phyloP scores from a whole-genome alignment of 495 filamentous ascomycete genomes.

The Xylona heveae region DNA sequence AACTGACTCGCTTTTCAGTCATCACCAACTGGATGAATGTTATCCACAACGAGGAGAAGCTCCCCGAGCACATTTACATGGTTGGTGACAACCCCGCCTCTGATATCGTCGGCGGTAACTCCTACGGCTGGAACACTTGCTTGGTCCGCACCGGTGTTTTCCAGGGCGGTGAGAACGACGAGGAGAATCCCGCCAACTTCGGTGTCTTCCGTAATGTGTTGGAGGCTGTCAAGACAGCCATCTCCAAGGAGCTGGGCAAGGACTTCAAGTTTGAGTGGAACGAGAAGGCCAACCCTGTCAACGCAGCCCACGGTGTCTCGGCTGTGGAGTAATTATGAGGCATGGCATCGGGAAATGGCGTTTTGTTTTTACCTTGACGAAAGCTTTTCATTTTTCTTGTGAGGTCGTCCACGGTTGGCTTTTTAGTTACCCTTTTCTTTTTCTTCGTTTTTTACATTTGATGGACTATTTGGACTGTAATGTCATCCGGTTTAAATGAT shows the following conservation, averaged over 20 bases:
- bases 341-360: no score
- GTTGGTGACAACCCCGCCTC: constrained; percentile 62
- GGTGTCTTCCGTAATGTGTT: constrained; percentile 16
- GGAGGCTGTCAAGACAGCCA: constrained; percentile 13
- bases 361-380: no score
- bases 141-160: constrained; percentile 41
- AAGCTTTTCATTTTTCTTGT: no score
- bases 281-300: constrained; percentile 38
- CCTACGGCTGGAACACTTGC: constrained; percentile 67
- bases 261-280: constrained; percentile 14
- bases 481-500: no score
- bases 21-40: constrained; percentile 54
- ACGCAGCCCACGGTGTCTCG: constrained; percentile 27
- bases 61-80: constrained; percentile 65
- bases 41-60: constrained; percentile 46
- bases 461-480: no score
- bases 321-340: constrained; percentile 28
- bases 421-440: no score
- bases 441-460: no score
- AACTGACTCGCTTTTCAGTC: no score
- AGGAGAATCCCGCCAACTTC: constrained; percentile 15
- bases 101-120: constrained; percentile 61
- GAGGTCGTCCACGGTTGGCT: no score
- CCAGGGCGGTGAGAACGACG: constrained; percentile 23
- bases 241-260: constrained; percentile 13